Evolutionary conservation across 768 basidiomycete species (phyloP).

Genomic region (Boletus rufocinnamomeus): DNA sequence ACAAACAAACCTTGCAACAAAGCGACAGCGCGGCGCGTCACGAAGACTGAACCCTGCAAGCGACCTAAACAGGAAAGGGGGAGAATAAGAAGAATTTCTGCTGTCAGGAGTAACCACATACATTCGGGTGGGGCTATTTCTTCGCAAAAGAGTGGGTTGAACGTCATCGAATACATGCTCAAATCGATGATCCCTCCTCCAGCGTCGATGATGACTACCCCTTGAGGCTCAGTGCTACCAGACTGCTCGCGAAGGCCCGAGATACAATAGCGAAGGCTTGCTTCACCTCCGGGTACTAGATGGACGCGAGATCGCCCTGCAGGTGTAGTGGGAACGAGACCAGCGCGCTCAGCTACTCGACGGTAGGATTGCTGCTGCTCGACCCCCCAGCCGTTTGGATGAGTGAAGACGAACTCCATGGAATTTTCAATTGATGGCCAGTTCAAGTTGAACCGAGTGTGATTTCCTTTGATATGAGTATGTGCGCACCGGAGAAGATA

Average conservation of each 20-base stretch:
- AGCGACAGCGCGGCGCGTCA: conserved; percentile 40
- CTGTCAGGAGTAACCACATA: neutral
- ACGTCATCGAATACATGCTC: conserved; percentile 35
- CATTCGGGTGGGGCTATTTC: conserved; percentile 37
- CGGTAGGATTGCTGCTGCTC: conserved; percentile 25
- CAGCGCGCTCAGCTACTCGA: conserved; percentile 24
- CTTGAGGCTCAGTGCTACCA: conserved; percentile 26
- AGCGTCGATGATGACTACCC: conserved; percentile 44
- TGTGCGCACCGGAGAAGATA: conserved; percentile 8
- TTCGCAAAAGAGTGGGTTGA: conserved; percentile 27
- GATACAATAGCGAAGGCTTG: conserved; percentile 39
- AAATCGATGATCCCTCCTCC: conserved; percentile 42
- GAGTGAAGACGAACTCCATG: conserved; percentile 26
- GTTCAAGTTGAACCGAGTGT: conserved; percentile 7
- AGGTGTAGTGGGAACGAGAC: conserved; percentile 17
- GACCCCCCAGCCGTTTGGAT: conserved; percentile 34
- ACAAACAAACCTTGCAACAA: conserved; percentile 36
- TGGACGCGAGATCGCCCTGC: conserved; percentile 21
- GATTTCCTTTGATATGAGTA: conserved; percentile 7
- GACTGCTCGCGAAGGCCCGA: conserved; percentile 32
- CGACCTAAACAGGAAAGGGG: conserved; percentile 33
- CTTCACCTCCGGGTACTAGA: conserved; percentile 29
- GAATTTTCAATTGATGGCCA: conserved; percentile 17
- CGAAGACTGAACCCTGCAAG: conserved; percentile 49
- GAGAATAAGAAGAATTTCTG: neutral